Evolutionary conservation across 177 flowering plant species (phyloP).

Genomic region (Tripterygium wilfordii): DNA sequence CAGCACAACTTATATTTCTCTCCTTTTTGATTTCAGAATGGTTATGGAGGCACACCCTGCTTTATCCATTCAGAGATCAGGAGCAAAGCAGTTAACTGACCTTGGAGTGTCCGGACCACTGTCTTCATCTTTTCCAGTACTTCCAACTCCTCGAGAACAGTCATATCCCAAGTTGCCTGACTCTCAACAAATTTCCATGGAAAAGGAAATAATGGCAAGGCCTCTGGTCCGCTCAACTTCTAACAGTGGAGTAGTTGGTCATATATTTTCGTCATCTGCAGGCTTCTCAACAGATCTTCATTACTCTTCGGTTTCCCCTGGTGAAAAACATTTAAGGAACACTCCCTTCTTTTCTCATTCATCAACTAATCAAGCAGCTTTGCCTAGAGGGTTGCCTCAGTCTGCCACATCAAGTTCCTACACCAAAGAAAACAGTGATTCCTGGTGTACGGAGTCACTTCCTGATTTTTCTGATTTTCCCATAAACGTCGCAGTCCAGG

Average conservation of each 20-base stretch:
- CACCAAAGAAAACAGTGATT: slow-evolving; percentile 23
- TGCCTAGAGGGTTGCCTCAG: slow-evolving; percentile 34
- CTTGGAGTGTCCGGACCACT: slow-evolving; percentile 20
- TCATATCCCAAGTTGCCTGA: slow-evolving; percentile 26
- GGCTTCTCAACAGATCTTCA: slow-evolving; percentile 24
- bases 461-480: slow-evolving; percentile 33
- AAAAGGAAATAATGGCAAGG: slow-evolving; percentile 18
- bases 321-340: slow-evolving; percentile 15
- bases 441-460: slow-evolving; percentile 40
- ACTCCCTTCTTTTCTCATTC: slow-evolving; percentile 28
- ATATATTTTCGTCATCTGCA: slow-evolving; percentile 33
- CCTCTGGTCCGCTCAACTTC: slow-evolving; percentile 24
- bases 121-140: slow-evolving; percentile 33
- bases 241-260: slow-evolving; percentile 30
- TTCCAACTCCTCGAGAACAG: slow-evolving; percentile 18
- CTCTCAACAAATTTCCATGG: slow-evolving; percentile 20
- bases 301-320: slow-evolving; percentile 18
- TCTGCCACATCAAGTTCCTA: slow-evolving; percentile 30
- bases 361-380: slow-evolving; percentile 20
- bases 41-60: slow-evolving; percentile 43
- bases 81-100: slow-evolving; percentile 12
- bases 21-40: slow-evolving; percentile 16
- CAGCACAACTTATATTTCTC: slow-evolving; percentile 7
- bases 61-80: slow-evolving; percentile 16
- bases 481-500: slow-evolving; percentile 18